These are phyloP conservation scores for Talaromyces marneffei DNA, from an alignment of 2,329 filamentous ascomycete species.

Conservation along the genomic window DNA sequence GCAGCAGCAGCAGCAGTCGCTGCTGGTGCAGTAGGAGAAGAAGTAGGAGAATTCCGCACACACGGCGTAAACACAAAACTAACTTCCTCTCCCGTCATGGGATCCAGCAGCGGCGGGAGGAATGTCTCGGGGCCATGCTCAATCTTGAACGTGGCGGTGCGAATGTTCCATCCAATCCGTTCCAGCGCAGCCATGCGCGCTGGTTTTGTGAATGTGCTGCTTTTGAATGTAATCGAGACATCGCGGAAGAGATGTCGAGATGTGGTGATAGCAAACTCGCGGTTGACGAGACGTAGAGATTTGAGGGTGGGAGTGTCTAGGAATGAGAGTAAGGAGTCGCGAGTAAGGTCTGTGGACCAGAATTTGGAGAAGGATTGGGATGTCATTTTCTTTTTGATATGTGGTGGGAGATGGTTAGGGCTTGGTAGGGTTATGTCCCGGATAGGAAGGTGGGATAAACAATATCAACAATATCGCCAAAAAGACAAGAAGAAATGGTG, in stretches of 20 bases:
- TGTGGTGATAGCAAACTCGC: constrained; percentile 28
- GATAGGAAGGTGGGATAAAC: background rate
- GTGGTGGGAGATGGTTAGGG: background rate
- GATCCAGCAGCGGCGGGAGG: constrained; percentile 76
- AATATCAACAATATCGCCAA: too few relatives aligned
- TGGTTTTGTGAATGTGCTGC: constrained; percentile 69
- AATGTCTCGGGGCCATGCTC: constrained; percentile 73
- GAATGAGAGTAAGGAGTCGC: constrained; percentile 27
- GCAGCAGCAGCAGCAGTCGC: constrained; percentile 48
- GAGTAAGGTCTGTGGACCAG: constrained; percentile 32
- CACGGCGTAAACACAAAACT: constrained; percentile 71
- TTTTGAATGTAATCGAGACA: constrained; percentile 41
- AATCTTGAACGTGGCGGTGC: constrained; percentile 70
- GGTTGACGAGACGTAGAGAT: constrained; percentile 33
- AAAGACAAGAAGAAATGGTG: background rate
- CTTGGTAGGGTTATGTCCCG: background rate
- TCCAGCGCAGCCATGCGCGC: constrained; percentile 67
- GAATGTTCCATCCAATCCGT: constrained; percentile 71
- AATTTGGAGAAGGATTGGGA: constrained; percentile 26
- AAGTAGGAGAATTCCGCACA: constrained; percentile 30
- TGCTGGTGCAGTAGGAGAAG: constrained; percentile 39
- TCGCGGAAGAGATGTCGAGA: constrained; percentile 39
- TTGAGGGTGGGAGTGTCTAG: constrained; percentile 30
- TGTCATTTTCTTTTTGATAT: background rate
- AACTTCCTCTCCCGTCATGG: constrained; percentile 68